Conservation (phyloP, 495 filamentous ascomycete species). For the Xylaria sp. region DNA sequence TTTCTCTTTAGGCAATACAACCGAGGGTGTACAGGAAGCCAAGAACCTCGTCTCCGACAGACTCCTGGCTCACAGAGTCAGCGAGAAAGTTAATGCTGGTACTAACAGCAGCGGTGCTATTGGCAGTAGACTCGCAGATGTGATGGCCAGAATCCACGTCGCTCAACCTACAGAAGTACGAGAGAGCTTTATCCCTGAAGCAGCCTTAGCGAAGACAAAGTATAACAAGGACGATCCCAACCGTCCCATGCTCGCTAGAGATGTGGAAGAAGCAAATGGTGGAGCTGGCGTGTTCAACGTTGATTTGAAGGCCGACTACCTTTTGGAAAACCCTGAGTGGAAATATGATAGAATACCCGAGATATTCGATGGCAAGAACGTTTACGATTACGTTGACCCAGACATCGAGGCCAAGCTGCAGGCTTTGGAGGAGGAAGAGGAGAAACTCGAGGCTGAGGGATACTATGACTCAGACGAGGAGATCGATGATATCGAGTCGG, state of each 20-base stretch:
- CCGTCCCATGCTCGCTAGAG: constrained; percentile 77
- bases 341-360: constrained; percentile 96
- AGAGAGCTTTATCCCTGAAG: constrained; percentile 90
- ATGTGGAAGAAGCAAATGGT: constrained; percentile 90
- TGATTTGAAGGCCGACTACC: constrained; percentile 85
- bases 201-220: constrained; percentile 77
- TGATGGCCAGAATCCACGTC: constrained; percentile 93
- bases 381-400: constrained; percentile 95
- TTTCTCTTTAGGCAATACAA: constrained; percentile 66
- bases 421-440: constrained; percentile 93
- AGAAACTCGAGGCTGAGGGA: constrained; percentile 73
- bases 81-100: constrained; percentile 93
- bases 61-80: constrained; percentile 87
- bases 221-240: constrained; percentile 89
- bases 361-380: constrained; percentile 90
- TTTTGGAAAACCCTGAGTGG: constrained; percentile 86
- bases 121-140: constrained; percentile 81
- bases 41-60: constrained; percentile 95
- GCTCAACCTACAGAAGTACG: constrained; percentile 82
- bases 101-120: constrained; percentile 74
- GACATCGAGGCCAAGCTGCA: constrained; percentile 92
- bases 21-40: constrained; percentile 90
- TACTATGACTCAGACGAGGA: constrained; percentile 59
- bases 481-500: constrained; percentile 83
- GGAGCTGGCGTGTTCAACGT: constrained; percentile 96